Percentiles rank a stretch among this genome's conserved stretches.
These are phyloP conservation scores for Clitoria ternatea DNA, from an alignment of 306 rosid species.

Conservation along the genomic window DNA sequence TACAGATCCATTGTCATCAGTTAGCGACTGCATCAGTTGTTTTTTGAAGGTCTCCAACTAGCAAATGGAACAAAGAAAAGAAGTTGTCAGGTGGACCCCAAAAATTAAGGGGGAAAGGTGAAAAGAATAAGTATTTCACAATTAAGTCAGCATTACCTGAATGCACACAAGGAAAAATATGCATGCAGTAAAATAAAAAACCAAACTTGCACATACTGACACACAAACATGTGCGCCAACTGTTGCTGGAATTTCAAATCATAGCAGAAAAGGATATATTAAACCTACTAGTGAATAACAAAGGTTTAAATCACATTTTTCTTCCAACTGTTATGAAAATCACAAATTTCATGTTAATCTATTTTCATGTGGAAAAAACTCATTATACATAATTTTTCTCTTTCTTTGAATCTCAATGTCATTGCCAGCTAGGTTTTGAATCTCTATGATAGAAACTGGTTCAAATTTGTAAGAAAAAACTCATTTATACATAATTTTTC, in stretches of 20 bases:
- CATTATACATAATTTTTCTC: background rate
- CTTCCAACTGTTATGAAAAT: background rate
- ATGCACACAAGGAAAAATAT: conserved; percentile 6
- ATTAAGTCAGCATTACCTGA: background rate
- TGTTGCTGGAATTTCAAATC: background rate
- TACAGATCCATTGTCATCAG: conserved; percentile 78
- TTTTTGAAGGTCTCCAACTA: conserved; percentile 92
- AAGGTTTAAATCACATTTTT: background rate
- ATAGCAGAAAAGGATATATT: background rate
- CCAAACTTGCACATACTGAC: background rate
- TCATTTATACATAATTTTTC: background rate
- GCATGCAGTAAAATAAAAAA: background rate
- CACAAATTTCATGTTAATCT: background rate
- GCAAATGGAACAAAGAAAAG: conserved; percentile 13
- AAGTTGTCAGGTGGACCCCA: background rate
- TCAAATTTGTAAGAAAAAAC: too few species aligned
- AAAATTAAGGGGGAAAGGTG: background rate
- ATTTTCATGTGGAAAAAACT: background rate
- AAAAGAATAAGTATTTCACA: background rate
- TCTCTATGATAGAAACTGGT: background rate
- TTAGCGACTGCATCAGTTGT: conserved; percentile 87
- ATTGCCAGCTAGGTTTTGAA: background rate
- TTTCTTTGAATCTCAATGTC: background rate
- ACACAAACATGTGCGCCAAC: background rate
- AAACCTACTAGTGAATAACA: background rate